These are phyloP conservation scores for Meripilus lineatus DNA, from an alignment of 1,284 basidiomycete species.

Conservation along the genomic window DNA sequence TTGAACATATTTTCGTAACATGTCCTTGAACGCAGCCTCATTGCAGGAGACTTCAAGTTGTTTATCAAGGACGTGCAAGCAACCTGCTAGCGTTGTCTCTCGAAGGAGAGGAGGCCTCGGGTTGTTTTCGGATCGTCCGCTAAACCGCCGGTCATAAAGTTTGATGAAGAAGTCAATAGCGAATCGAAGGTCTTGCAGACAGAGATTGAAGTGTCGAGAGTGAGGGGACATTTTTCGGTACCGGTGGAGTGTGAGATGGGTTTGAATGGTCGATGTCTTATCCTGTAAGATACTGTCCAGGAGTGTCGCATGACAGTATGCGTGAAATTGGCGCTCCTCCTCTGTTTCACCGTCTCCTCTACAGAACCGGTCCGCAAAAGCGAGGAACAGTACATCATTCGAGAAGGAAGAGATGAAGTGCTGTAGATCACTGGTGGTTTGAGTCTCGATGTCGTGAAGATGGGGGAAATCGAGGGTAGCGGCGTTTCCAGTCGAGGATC, in stretches of 20 bases:
- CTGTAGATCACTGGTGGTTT: slow-evolving; percentile 67
- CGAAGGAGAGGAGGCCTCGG: slow-evolving; percentile 60
- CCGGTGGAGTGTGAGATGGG: slow-evolving; percentile 69
- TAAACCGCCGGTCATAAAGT: slow-evolving; percentile 66
- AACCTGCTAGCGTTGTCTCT: slow-evolving; percentile 61
- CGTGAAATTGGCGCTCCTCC: slow-evolving; percentile 59
- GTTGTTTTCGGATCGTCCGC: slow-evolving; percentile 59
- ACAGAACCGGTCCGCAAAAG: slow-evolving; percentile 73
- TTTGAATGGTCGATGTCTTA: slow-evolving; percentile 73
- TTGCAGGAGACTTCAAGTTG: slow-evolving; percentile 44
- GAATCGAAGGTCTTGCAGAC: slow-evolving; percentile 67
- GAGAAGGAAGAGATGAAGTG: slow-evolving; percentile 85
- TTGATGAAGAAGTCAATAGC: slow-evolving; percentile 69
- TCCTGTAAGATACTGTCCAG: slow-evolving; percentile 88
- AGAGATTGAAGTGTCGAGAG: slow-evolving; percentile 57
- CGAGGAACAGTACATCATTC: slow-evolving; percentile 68
- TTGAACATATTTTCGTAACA: slow-evolving; percentile 47
- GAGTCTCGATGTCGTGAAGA: slow-evolving; percentile 56
- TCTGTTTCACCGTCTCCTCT: slow-evolving; percentile 52
- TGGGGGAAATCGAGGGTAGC: slow-evolving; percentile 81
- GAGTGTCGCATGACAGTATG: slow-evolving; percentile 74
- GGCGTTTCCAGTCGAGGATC: slow-evolving; percentile 71
- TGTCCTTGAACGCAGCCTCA: slow-evolving; percentile 38
- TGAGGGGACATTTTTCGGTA: slow-evolving; percentile 55
- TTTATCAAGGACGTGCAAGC: slow-evolving; percentile 54